These are phyloP conservation scores for Casuarina cunninghamiana DNA, from an alignment of 306 rosid species.

Conservation along the genomic window DNA sequence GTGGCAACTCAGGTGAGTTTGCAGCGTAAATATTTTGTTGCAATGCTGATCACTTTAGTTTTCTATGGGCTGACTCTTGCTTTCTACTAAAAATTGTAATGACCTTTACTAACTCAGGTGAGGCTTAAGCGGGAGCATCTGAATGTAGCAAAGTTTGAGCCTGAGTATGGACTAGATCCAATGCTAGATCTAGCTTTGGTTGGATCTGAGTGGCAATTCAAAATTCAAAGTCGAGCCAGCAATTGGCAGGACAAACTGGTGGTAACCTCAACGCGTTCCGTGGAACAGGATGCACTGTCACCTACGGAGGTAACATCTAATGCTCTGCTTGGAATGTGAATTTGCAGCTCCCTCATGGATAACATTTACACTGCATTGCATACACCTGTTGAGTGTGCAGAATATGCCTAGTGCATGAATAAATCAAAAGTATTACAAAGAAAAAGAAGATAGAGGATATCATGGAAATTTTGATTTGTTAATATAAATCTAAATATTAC, in stretches of 20 bases:
- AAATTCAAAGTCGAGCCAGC: constrained; percentile 85
- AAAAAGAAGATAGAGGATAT: not conserved
- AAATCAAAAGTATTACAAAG: not conserved
- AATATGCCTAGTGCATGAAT: not conserved
- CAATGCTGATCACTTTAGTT: constrained; percentile 17
- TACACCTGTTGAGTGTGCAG: not conserved
- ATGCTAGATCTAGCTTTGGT: constrained; percentile 89
- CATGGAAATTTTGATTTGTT: not conserved
- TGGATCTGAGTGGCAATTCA: constrained; percentile 84
- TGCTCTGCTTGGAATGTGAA: constrained; percentile 1
- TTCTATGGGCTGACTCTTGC: constrained; percentile 17
- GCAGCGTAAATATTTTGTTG: not conserved
- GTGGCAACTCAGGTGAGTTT: constrained; percentile 86
- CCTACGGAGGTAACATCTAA: constrained; percentile 66
- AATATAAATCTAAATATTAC: too few species aligned
- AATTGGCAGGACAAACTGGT: constrained; percentile 89
- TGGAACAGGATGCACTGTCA: constrained; percentile 79
- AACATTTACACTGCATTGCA: not conserved
- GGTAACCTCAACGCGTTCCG: constrained; percentile 85
- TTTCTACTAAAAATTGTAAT: constrained; percentile 24
- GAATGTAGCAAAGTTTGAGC: constrained; percentile 88
- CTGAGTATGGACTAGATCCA: constrained; percentile 89
- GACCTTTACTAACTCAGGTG: constrained; percentile 54
- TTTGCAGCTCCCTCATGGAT: not conserved
- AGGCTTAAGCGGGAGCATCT: constrained; percentile 84